Base-by-base conservation (phyloP, 768 basidiomycete genomes). In the Scleroderma citrinum region DNA sequence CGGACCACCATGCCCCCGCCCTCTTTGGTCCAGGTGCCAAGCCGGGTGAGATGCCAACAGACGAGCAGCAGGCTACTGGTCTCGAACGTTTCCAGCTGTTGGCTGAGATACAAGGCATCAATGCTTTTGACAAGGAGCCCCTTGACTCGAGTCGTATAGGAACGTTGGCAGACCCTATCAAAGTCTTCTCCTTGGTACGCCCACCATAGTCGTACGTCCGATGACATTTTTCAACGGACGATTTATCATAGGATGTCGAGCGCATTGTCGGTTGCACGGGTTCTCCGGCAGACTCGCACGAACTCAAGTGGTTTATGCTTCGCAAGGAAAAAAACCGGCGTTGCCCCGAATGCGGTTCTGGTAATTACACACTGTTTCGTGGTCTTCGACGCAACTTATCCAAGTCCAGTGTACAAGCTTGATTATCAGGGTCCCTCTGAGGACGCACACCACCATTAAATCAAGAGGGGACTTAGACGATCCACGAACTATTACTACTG, bases 261-360 rank as follows among this genome's bases (percentile, higher is more conserved):
- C 91, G 95, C 52, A 79, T 90, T 48, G 74, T 98, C 64, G 95
- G 95, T 40, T 98, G 94, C 77, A 93, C 95, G 36, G 95, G 95
- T 46, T 83, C 78, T 61, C 95, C 95, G 10, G 90, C 87, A 39
- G 95, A 98, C 70, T 94, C 92, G 30, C 95, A 97, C 71, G 92
- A 97, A 59, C 76, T 93, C 47, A 75, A 83, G 59, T 97, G 94
- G 94, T 82, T 92, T 66, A 77, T 64, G 52, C 55, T 88, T 58
- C 75, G 68, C 51, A 76, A 80, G 59, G 76, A 85, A 60, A 81
- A 83, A 68, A 74, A 77, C 56, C 73, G 76, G 54, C 87, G 94
- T 65, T 97, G 94, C 82, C 75, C 80, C 12, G 94, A 97, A 71
- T 97, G 94, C 57, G 94, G 94, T 59, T 92, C 86, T 48, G 90